Conservation (phyloP, 2,329 filamentous ascomycete genomes). For the Aspergillus novofumigatus region DNA sequence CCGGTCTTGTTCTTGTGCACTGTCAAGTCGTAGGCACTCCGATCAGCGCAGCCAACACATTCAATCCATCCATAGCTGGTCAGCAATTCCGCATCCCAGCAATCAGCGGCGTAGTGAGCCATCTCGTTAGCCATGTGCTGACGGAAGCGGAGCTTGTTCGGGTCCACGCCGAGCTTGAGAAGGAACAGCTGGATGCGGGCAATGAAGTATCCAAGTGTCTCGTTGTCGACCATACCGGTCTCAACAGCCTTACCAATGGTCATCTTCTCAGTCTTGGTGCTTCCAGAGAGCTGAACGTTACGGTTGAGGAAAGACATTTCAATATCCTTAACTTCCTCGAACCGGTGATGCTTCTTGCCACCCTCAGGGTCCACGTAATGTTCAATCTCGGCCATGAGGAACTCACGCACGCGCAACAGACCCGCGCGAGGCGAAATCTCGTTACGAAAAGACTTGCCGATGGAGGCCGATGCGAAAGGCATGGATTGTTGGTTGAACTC, state of each 20-base stretch:
- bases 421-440: slow-evolving; percentile 93
- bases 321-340: slow-evolving; percentile 76
- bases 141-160: slow-evolving; percentile 85
- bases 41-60: slow-evolving; percentile 93
- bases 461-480: slow-evolving; percentile 95
- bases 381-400: slow-evolving; percentile 98
- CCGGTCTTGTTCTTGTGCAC: slow-evolving; percentile 94
- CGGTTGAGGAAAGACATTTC: slow-evolving; percentile 82
- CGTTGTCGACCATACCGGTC: slow-evolving; percentile 83
- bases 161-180: slow-evolving; percentile 79
- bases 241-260: slow-evolving; percentile 83
- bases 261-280: slow-evolving; percentile 69
- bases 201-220: slow-evolving; percentile 96
- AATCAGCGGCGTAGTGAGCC: slow-evolving; percentile 94
- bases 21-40: slow-evolving; percentile 88
- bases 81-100: slow-evolving; percentile 92
- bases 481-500: slow-evolving; percentile 94
- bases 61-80: slow-evolving; percentile 97
- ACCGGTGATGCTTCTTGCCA: slow-evolving; percentile 90
- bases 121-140: slow-evolving; percentile 93
- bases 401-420: slow-evolving; percentile 90
- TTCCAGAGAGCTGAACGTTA: slow-evolving; percentile 78
- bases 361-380: slow-evolving; percentile 94
- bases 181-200: slow-evolving; percentile 91
- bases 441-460: slow-evolving; percentile 97